A percentile compares a stretch with the other conserved stretches of the same genome.
Conservation (phyloP, 2,329 filamentous ascomycete species). For the Diplodia corticola region DNA sequence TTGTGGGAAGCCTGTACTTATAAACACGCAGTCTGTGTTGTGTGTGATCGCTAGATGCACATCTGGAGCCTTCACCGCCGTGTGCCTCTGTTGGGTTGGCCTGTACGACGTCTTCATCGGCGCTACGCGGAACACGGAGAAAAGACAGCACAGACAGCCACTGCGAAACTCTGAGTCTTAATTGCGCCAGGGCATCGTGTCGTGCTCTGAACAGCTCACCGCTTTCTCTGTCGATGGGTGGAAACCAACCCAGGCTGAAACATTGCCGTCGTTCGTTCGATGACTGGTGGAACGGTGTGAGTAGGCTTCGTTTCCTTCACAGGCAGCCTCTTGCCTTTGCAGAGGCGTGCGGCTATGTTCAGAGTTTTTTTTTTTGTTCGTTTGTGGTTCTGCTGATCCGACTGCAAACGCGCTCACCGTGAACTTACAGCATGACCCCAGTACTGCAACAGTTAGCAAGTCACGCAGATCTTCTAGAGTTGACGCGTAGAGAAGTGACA, state of each 20-base stretch:
- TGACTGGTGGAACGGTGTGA: background rate
- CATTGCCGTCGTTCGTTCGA: background rate
- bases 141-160: background rate
- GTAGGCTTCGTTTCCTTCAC: background rate
- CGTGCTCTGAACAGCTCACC: background rate
- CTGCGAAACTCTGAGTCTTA: background rate
- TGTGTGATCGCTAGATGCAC: background rate
- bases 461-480: background rate
- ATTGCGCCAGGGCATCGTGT: background rate
- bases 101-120: background rate
- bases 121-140: background rate
- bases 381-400: background rate
- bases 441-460: background rate
- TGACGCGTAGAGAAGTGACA: background rate
- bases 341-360: background rate
- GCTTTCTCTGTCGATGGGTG: background rate
- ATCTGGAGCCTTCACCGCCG: background rate
- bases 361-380: background rate
- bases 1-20: background rate
- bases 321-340: background rate
- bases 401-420: background rate
- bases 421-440: background rate
- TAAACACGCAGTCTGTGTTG: background rate
- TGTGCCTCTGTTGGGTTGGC: background rate
- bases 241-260: background rate